Percentiles rank a stretch among this genome's conserved stretches.
phyloP scores from a whole-genome alignment of 129 eudicot species.

The Ambrosia artemisiifolia region DNA sequence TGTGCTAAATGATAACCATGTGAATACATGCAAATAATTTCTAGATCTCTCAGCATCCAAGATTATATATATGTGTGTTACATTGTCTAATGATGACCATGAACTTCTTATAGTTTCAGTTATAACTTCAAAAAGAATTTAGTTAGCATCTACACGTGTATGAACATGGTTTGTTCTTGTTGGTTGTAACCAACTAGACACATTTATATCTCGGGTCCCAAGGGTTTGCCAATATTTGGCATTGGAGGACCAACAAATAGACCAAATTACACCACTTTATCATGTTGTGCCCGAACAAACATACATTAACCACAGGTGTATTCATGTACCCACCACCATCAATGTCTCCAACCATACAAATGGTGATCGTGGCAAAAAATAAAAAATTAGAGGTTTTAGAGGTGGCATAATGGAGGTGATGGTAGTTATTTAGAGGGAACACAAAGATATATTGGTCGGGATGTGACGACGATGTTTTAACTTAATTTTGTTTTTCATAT shows the following conservation, averaged over 20 bases:
- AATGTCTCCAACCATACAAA: not conserved
- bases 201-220: not conserved
- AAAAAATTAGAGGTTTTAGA: not conserved
- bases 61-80: too few relatives aligned
- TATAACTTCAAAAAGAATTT: not conserved
- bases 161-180: not conserved
- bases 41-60: too few relatives aligned
- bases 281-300: not conserved
- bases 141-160: conserved; percentile 12
- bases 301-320: not conserved
- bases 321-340: not conserved
- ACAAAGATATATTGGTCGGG: not conserved
- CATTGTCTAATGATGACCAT: too few relatives aligned
- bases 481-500: not conserved
- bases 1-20: too few relatives aligned
- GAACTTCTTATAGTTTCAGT: not conserved
- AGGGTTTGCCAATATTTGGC: not conserved
- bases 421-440: not conserved
- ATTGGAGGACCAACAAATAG: not conserved
- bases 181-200: conserved; percentile 5
- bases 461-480: not conserved
- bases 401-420: not conserved
- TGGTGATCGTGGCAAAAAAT: not conserved
- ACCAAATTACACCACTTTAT: not conserved
- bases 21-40: too few relatives aligned